phyloP scores from a whole-genome alignment of 305 asterid genomes.

The Fraxinus platypoda region DNA sequence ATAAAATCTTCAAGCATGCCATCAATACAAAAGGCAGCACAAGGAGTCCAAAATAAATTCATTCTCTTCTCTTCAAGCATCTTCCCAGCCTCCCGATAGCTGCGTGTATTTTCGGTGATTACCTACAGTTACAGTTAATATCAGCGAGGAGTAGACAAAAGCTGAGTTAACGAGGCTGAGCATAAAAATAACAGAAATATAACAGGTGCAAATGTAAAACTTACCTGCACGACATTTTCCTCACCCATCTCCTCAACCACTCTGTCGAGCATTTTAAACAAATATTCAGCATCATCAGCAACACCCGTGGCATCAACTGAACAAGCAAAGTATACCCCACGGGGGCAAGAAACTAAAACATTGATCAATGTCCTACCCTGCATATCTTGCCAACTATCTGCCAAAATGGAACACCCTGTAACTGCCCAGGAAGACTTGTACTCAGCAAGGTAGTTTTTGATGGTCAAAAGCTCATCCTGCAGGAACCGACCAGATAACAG shows the following conservation, averaged over 20 bases:
- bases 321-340: conserved; percentile 80
- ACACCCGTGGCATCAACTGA: conserved; percentile 79
- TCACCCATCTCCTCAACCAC: conserved; percentile 93
- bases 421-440: conserved; percentile 88
- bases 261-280: conserved; percentile 72
- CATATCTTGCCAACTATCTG: conserved; percentile 77
- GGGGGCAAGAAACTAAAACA: conserved; percentile 85
- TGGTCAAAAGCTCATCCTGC: conserved; percentile 66
- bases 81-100: conserved; percentile 90
- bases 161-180: conserved; percentile 22
- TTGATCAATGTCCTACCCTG: conserved; percentile 69
- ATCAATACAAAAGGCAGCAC: conserved; percentile 80
- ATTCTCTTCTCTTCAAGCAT: conserved; percentile 88
- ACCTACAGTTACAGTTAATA: conserved; percentile 51
- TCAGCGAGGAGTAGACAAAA: conserved; percentile 16
- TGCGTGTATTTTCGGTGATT: conserved; percentile 70
- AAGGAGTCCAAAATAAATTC: conserved; percentile 85
- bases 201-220: conserved; percentile 13
- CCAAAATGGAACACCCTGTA: conserved; percentile 90
- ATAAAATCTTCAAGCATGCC: conserved; percentile 67
- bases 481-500: conserved; percentile 67
- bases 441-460: conserved; percentile 67
- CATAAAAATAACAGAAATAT: conserved; percentile 8
- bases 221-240: conserved; percentile 90
- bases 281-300: conserved; percentile 61